A percentile compares a stretch with the other conserved stretches of the same genome.
Evolutionary conservation across 345 rosid genomes (phyloP).

Genomic region (thale cress (Arabidopsis thaliana)): TAIR10.1 NC_003076.8:13598001-13598500

Average conservation of each 20-base stretch:
- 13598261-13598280: not conserved
- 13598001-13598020: conserved; percentile 91
- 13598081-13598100: conserved; percentile 88
- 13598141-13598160: conserved; percentile 70
- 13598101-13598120: conserved; percentile 87
- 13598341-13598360: conserved; percentile 76
- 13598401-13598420: conserved; percentile 75
- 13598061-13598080: conserved; percentile 95
- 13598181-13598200: conserved; percentile 92
- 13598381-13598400: conserved; percentile 64
- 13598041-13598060: conserved; percentile 46
- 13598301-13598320: conserved; percentile 45
- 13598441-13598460: conserved; percentile 88
- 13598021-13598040: conserved; percentile 89
- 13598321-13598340: conserved; percentile 55
- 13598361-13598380: conserved; percentile 78
- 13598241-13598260: conserved; percentile 69
- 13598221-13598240: conserved; percentile 81
- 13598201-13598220: conserved; percentile 60
- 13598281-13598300: not conserved
- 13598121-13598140: conserved; percentile 86
- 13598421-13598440: conserved; percentile 84
- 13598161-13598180: conserved; percentile 89
- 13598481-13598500: conserved; percentile 80
- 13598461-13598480: conserved; percentile 60